phyloP scores from a whole-genome alignment of 208 protist genomes.

The Willaertia magna region DNA sequence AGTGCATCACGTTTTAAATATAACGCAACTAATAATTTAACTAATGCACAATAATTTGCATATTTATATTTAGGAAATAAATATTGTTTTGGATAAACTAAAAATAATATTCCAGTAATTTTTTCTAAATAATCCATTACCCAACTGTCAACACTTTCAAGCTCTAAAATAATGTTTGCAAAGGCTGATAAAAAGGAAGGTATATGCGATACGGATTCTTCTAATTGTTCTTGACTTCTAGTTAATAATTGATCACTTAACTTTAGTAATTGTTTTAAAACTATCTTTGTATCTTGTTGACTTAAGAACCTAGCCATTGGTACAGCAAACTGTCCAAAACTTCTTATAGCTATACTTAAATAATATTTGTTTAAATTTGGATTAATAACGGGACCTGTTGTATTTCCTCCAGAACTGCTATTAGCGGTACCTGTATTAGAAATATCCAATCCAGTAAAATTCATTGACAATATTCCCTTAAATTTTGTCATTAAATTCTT shows the following conservation, averaged over 20 bases:
- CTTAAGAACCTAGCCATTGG: constrained; percentile 26
- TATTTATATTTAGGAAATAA: constrained; percentile 29
- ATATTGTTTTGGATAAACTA: constrained; percentile 24
- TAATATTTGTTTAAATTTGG: background rate
- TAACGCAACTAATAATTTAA: constrained; percentile 29
- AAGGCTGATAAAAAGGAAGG: constrained; percentile 34
- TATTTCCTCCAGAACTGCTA: background rate
- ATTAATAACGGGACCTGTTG: background rate
- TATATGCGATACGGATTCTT: constrained; percentile 27
- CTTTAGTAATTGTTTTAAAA: constrained; percentile 20
- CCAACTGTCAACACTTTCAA: background rate
- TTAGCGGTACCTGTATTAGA: too few relatives aligned
- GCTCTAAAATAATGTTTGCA: constrained; percentile 22
- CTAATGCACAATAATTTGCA: constrained; percentile 11
- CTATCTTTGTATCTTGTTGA: constrained; percentile 20
- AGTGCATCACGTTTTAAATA: constrained; percentile 9
- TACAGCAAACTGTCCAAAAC: constrained; percentile 27
- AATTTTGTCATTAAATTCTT: constrained; percentile 26
- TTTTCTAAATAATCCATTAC: constrained; percentile 24
- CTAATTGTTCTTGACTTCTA: constrained; percentile 18
- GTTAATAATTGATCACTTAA: constrained; percentile 19
- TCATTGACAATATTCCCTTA: constrained; percentile 9
- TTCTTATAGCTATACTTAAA: constrained; percentile 23
- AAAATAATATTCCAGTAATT: constrained; percentile 22
- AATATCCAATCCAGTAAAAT: constrained; percentile 7